phyloP scores from a whole-genome alignment of 1,284 basidiomycete species.

The Prillingera fragicola region DNA sequence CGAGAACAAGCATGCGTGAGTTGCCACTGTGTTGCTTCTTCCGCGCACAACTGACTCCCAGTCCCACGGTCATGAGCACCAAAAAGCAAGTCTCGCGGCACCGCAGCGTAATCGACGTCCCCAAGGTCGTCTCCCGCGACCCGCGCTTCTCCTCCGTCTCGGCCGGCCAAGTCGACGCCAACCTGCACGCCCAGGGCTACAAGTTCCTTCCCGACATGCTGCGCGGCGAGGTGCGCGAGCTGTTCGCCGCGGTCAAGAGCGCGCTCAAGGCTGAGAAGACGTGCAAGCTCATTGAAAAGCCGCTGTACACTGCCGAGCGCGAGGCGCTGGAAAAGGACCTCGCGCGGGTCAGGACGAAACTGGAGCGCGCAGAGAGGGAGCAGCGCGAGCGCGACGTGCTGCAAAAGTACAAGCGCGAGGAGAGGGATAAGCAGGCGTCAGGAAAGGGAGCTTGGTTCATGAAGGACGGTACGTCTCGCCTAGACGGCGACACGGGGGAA shows the following conservation, averaged over 20 bases:
- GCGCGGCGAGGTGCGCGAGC: constrained; percentile 59
- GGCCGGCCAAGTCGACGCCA: constrained; percentile 62
- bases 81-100: constrained; percentile 78
- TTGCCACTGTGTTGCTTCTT: constrained; percentile 17
- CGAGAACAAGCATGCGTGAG: constrained; percentile 82
- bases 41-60: constrained; percentile 40
- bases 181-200: constrained; percentile 70
- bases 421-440: constrained; percentile 63
- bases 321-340: constrained; percentile 69
- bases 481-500: neutral
- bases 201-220: constrained; percentile 69
- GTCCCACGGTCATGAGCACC: constrained; percentile 76
- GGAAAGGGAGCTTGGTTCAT: constrained; percentile 83
- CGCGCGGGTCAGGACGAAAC: constrained; percentile 68
- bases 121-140: constrained; percentile 68
- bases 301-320: constrained; percentile 65
- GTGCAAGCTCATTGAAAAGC: constrained; percentile 61
- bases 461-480: constrained; percentile 69
- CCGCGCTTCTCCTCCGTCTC: constrained; percentile 76
- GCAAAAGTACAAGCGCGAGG: constrained; percentile 58
- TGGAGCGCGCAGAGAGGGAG: constrained; percentile 69
- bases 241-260: constrained; percentile 62
- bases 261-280: constrained; percentile 63
- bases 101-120: constrained; percentile 68
- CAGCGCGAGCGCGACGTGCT: constrained; percentile 64